Conservation (phyloP, 768 basidiomycete species). For the Calocybe indica region DNA sequence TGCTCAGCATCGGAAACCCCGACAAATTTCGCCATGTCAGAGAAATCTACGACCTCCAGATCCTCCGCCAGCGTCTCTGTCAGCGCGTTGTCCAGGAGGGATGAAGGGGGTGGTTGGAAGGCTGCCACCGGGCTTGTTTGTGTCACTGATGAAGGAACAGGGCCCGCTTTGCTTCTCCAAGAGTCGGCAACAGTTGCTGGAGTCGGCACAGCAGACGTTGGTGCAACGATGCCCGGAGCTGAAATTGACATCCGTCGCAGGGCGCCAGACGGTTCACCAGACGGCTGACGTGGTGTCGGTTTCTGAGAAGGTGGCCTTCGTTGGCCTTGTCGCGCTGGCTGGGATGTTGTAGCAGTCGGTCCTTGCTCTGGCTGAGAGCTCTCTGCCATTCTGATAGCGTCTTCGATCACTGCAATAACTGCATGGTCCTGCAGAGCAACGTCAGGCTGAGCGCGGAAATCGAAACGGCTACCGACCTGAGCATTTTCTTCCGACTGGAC, state of each 20-base stretch:
- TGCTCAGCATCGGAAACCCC: conserved; percentile 26
- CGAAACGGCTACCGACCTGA: conserved; percentile 7
- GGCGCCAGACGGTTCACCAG: conserved; percentile 19
- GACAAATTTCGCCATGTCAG: conserved; percentile 67
- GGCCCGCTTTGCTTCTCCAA: conserved; percentile 56
- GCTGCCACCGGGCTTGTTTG: conserved; percentile 21
- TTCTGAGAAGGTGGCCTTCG: conserved; percentile 29
- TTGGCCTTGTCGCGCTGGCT: conserved; percentile 4
- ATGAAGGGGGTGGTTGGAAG: conserved; percentile 21
- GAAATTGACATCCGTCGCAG: conserved; percentile 19
- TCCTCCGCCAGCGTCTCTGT: conserved; percentile 46
- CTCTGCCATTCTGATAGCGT: conserved; percentile 26
- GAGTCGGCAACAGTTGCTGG: conserved; percentile 44
- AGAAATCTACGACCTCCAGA: conserved; percentile 78
- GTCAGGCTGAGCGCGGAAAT: conserved; percentile 1
- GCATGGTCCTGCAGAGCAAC: conserved; percentile 22
- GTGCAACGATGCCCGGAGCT: conserved; percentile 12
- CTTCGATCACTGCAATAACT: conserved; percentile 39
- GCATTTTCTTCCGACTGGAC: conserved; percentile 5
- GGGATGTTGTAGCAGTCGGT: not conserved
- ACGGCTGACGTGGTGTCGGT: conserved; percentile 17
- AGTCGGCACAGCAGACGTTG: conserved; percentile 15
- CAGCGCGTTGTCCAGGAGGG: conserved; percentile 25
- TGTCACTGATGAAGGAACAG: conserved; percentile 22
- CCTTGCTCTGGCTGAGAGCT: conserved; percentile 9